Percentiles rank a stretch among this genome's conserved stretches.
Evolutionary conservation across 805 yeast species (phyloP).

Genomic region (Pichia cephalocereana): DNA sequence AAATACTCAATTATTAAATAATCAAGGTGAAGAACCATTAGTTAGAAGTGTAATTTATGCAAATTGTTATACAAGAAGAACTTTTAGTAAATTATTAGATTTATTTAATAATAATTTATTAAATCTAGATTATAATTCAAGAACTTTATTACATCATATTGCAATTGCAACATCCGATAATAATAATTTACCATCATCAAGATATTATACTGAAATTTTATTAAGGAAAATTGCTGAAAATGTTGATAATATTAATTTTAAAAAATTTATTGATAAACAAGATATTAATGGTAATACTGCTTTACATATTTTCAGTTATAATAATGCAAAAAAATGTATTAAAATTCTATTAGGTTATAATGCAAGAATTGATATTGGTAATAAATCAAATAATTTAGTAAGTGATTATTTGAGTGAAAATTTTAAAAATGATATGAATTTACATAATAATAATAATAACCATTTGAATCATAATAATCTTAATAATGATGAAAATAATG

Average conservation of each 20-base stretch:
- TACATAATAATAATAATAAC: background rate
- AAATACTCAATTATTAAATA: slow-evolving; percentile 47
- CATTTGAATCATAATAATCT: background rate
- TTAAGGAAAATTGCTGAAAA: slow-evolving; percentile 61
- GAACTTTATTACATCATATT: slow-evolving; percentile 82
- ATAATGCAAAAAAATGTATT: slow-evolving; percentile 37
- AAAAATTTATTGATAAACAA: slow-evolving; percentile 47
- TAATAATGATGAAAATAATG: background rate
- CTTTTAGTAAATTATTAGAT: slow-evolving; percentile 72
- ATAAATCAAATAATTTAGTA: slow-evolving; percentile 34
- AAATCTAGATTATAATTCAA: slow-evolving; percentile 61
- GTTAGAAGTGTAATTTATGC: slow-evolving; percentile 81
- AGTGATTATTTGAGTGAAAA: slow-evolving; percentile 29
- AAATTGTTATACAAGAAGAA: slow-evolving; percentile 71
- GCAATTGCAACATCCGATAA: slow-evolving; percentile 59
- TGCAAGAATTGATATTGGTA: slow-evolving; percentile 44
- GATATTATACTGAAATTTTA: slow-evolving; percentile 71
- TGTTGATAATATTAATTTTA: slow-evolving; percentile 50
- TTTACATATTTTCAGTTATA: slow-evolving; percentile 40
- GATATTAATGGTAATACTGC: slow-evolving; percentile 51
- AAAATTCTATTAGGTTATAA: slow-evolving; percentile 38
- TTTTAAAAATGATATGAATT: slow-evolving; percentile 6
- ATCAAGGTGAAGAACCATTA: slow-evolving; percentile 78
- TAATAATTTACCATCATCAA: slow-evolving; percentile 66
- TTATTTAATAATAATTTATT: slow-evolving; percentile 69